A percentile compares a stretch with the other conserved stretches of the same genome.
phyloP scores from a whole-genome alignment of 2,329 filamentous ascomycete species.

The Colletotrichum neosansevieriae region DNA sequence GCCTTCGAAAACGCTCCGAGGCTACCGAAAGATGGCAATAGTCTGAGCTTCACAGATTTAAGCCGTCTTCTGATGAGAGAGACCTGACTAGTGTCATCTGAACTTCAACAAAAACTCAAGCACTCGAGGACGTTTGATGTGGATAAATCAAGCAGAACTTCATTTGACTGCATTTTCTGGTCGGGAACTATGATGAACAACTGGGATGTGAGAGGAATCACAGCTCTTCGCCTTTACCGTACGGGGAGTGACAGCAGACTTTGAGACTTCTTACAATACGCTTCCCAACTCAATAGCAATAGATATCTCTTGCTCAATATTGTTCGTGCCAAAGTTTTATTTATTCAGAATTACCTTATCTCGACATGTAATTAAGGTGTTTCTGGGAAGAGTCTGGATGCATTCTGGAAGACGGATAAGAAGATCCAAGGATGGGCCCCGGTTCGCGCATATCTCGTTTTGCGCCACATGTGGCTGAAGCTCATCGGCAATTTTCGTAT shows the following conservation, averaged over 20 bases:
- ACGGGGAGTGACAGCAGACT: too few species aligned
- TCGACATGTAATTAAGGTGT: not conserved
- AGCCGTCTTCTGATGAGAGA: not conserved
- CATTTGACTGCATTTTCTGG: not conserved
- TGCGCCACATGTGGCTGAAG: conserved; percentile 40
- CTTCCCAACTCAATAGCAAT: too few species aligned
- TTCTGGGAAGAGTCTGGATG: too few species aligned
- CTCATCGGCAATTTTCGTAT: conserved; percentile 39
- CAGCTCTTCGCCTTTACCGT: too few species aligned
- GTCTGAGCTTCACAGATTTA: not conserved
- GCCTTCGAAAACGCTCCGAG: not conserved
- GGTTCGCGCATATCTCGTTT: conserved; percentile 13
- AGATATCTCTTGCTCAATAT: too few species aligned
- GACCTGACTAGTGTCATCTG: conserved; percentile 18
- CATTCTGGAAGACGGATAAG: too few species aligned
- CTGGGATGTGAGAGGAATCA: not conserved
- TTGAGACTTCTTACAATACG: too few species aligned
- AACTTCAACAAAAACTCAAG: conserved; percentile 5
- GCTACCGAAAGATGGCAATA: conserved; percentile 9
- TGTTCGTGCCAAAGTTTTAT: too few species aligned
- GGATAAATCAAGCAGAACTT: not conserved
- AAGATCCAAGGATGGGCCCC: too few species aligned
- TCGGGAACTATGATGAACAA: not conserved
- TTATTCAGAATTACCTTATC: not conserved
- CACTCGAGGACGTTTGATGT: conserved; percentile 13